Evolutionary conservation across 306 rosid genomes (phyloP), one percentile per base, ranked within the genome.

Genomic region (Cicer chorassanicum): DNA sequence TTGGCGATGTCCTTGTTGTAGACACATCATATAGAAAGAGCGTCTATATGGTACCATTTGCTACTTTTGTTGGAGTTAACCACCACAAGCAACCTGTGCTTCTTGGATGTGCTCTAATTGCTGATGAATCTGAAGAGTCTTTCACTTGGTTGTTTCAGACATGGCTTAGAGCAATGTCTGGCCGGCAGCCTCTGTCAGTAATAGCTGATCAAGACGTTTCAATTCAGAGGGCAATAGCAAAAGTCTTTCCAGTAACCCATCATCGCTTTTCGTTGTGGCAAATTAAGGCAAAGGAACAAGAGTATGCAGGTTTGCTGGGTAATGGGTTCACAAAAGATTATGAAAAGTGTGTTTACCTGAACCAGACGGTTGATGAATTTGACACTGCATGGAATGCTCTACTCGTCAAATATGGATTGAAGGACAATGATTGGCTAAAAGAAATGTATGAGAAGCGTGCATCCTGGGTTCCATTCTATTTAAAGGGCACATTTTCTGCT

Each of bases 21-120:
- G 98, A 94, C 61, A 88, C 96, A 38, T 91, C 97, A 12, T 94
- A 91, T 65, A 78, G 96, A 49, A 88, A 91, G 78, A 85, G 90
- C 46, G 85, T 83, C 44, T 88, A 84, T 87, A 53, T 82, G 86
- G 96, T 88, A 34, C 97, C 98, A 14, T 91, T 94, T 87, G 96
- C 92, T 57, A 83, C 96, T 74, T 90, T 94, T 81, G 85, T 87
- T 61, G 98, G 98, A 68, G 80, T 94, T 73, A 94, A 94, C 82
- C 98, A 94, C 86, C 97, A 94, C 80, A 91, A 82, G 80, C 97
- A 89, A 74, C 98, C 91, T 9, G 97, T 94, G 79, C 96, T 91
- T 80, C 97, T 94, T 76, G 98, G 86, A n/a, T 91, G 93, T 81
- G 96, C 98, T 79, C 82, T 94, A 63, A 75, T 91, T 82, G 92